These are phyloP conservation scores for Isochrysis galbana DNA, from an alignment of 78 protist species.

Conservation along the genomic window DNA sequence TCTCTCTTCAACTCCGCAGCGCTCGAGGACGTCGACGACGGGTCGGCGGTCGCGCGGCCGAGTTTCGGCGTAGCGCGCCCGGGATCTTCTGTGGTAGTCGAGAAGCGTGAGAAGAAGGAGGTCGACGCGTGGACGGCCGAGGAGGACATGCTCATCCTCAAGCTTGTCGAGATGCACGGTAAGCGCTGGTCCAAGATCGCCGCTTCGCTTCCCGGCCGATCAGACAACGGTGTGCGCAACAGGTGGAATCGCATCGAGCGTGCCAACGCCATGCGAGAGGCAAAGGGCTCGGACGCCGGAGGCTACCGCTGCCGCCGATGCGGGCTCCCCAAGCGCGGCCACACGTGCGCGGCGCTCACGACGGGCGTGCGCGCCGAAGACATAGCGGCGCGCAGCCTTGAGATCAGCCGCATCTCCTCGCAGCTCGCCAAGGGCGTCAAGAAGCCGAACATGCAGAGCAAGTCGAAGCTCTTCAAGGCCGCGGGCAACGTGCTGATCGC, in stretches of 20 bases:
- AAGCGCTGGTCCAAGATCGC: not conserved
- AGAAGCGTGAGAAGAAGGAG: not conserved
- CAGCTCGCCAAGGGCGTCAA: too few relatives aligned
- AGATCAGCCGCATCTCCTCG: too few relatives aligned
- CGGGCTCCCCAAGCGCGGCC: slow-evolving; percentile 2
- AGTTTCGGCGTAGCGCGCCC: too few relatives aligned
- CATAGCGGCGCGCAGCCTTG: too few relatives aligned
- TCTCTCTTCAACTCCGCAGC: too few relatives aligned
- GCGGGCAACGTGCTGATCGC: too few relatives aligned
- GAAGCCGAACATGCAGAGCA: too few relatives aligned
- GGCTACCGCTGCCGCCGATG: not conserved
- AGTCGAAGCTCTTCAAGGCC: too few relatives aligned
- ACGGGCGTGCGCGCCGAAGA: too few relatives aligned
- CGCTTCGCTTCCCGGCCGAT: not conserved
- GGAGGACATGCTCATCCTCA: not conserved
- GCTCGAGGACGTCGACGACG: too few relatives aligned
- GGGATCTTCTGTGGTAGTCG: too few relatives aligned
- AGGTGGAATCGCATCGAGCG: not conserved
- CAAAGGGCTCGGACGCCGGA: not conserved
- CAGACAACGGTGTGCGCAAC: slow-evolving; percentile 23
- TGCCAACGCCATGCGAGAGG: not conserved
- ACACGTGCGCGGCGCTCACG: not conserved
- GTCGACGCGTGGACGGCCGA: not conserved
- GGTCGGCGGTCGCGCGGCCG: too few relatives aligned
- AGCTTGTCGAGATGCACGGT: not conserved